Evolutionary conservation across 2,329 filamentous ascomycete genomes (phyloP), one percentile per base, ranked within the genome.

Genomic region (Cladosporium sp.): DNA sequence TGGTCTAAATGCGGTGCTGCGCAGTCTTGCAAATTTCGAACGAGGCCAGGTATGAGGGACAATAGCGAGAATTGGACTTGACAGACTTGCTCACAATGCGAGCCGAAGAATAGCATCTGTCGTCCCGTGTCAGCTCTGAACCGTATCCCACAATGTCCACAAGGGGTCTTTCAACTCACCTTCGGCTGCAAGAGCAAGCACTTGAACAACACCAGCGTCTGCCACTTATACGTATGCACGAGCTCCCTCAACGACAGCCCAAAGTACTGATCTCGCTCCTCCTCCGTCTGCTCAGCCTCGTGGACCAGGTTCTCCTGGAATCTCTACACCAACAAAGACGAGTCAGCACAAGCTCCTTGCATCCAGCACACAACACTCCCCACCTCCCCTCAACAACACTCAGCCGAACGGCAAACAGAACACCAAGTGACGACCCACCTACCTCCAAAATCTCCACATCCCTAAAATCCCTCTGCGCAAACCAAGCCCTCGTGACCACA

Each of bases 41-140:
- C 84, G 53, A 98, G 81, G 55, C 91, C 90, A 43, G 93, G 93
- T 74, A 98, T 95, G 64, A 98, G 77, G 49, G 92, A 96, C 61
- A 98, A 86, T 43, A 98, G 80, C 41, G 92, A 93, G 74, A 97
- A 98, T 70, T 98, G 93, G 72, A 95, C 91, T 87, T 97, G 95
- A 79, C 93, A 98, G 61, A 98, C 75, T 59, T 87, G 82, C 71
- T 98, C 93, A 70, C 93, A 97, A 62, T 90, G 84, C n/a, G 92
- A 90, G 57, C 93, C 91, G 64, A 97, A 98, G 74, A 98, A 97
- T 50, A 98, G 84, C 87, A 97, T 97, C 91, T 95, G 61, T 34
- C 16, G 10, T 50, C n/a, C 13, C 13, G 7, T 22, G 55, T 61
- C 46, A 61, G 54, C 31, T 43, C 88, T 83, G 18, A 89, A 89